These are phyloP conservation scores for Lagerstroemia speciosa DNA, from an alignment of 345 rosid species.

Conservation along the genomic window DNA sequence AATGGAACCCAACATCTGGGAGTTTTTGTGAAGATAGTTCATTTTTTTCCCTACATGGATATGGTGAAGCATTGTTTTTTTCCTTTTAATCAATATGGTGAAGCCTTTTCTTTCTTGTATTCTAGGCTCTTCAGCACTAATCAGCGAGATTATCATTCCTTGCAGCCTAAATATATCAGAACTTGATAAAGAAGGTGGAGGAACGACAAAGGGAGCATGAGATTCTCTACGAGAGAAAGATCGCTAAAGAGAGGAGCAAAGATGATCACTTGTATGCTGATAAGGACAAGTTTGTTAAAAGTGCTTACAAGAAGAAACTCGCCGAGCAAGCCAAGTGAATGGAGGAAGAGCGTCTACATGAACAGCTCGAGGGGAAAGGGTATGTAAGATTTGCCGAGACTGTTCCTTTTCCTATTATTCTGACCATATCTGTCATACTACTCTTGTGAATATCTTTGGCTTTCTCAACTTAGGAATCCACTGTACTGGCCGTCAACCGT, in stretches of 20 bases:
- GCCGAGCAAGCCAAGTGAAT: conserved; percentile 78
- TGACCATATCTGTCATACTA: background rate
- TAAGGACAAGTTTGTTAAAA: conserved; percentile 75
- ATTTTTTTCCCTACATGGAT: background rate
- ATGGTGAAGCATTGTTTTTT: background rate
- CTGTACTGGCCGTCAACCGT: background rate
- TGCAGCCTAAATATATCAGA: conserved; percentile 73
- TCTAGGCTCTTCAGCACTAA: conserved; percentile 1
- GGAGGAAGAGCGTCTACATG: conserved; percentile 60
- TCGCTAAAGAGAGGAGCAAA: conserved; percentile 72
- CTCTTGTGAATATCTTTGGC: background rate
- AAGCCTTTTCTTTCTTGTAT: background rate
- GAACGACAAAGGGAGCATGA: conserved; percentile 67
- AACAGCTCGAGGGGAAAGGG: conserved; percentile 72
- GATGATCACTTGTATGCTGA: conserved; percentile 82
- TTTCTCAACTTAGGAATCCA: background rate
- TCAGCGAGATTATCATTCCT: conserved; percentile 4
- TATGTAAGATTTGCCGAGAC: conserved; percentile 45
- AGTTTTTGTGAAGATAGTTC: background rate
- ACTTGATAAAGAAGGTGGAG: conserved; percentile 58
- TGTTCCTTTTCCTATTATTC: background rate
- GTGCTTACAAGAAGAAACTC: conserved; percentile 74
- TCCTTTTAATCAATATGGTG: background rate
- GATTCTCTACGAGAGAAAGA: conserved; percentile 63
- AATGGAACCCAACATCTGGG: background rate